Base-by-base conservation (phyloP, 129 eudicot genomes). In the Solidago caesia region DNA sequence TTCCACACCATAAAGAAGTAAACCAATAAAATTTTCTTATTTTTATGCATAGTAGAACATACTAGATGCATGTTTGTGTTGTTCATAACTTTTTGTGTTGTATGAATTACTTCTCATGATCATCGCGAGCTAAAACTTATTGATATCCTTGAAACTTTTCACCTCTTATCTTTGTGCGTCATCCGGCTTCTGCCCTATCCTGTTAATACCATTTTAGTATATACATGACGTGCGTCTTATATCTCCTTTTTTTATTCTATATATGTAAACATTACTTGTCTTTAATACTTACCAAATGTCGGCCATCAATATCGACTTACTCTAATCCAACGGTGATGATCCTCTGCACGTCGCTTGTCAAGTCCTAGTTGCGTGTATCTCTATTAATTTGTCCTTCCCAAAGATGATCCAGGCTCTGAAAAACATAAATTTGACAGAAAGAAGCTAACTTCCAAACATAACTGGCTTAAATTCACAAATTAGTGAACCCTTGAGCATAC, bases 401-500 rank as follows among this genome's bases (percentile, higher is more conserved):
- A 33, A 33, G 39, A 33, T 33, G 3, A 33, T 33, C 39, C 39
- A 33, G 3, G 39, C 25, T 4, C 39, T 21, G 0, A 44, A 51
- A 71, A 58, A 8, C 74, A 25, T 43, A 71, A 48, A 14, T 64
- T 64, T 46, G 60, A 46, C 77, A 64, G 14, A 53, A 51, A 51
- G 41, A 64, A 80, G 64, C 77, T 70, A 81, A 46, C 66, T 64
- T 64, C 81, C 81, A 81, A 75, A 64, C 77, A 75, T 33, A 72
- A 70, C 26, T 55, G 33, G 62, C 56, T 71, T 74, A 74, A 57
- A 80, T 14, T 11, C 11, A 43, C 51, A 60, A 43, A 25, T 58
- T 2, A 11, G 72, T 61, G 21, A 81, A 25, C 89, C 82, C 74
- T 81, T 81, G 75, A 81, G 69, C 81, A 76, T 72, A 61, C 64